Base-by-base conservation (phyloP, 352 stramenopile species). In the Phytopythium sindhum region DNA sequence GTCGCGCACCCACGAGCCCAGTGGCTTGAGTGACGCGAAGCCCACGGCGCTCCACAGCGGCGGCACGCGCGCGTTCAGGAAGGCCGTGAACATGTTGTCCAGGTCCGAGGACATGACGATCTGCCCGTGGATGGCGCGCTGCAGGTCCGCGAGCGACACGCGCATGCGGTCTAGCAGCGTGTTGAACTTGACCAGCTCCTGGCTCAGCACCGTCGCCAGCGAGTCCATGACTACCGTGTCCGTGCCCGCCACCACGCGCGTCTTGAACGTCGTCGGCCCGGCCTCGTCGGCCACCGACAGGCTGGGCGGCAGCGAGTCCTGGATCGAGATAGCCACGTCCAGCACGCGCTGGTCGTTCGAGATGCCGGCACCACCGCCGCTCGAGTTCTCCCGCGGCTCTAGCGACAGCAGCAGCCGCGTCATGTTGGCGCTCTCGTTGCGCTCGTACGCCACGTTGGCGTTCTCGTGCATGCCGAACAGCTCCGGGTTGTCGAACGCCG, bases 391-490 rank as follows among this genome's bases (percentile, higher is more conserved):
- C 0, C 93, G 83, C 1, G 94, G 94, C 73, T 98, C 93, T 3
- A 98, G 80, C 56, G 74, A 89, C 15, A 98, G 62, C 37, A 97
- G 92, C 42, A 97, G 87, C 5, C 84, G 71, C 57, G 96, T 88
- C 74, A 98, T 96, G 31, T 80, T 86, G 31, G 81, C 68, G 37
- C 85, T 96, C 68, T 98, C 93, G 60, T 95, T 94, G 57, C 86
- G 85, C 54, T 98, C 95, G 70, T 96, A 98, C 11, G 92, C 98
- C 26, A 95, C 86, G 69, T 98, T 97, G 31, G 95, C 95, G 65
- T 98, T 98, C 70, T 97, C 90, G 72, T 98, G 94, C 95, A 98
- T 98, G 12, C 95, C 95, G 69, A 98, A 98, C 31, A 98, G 87
- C 73, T 98, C 93, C 0, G 95, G 94, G 57, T 93, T 90, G 61